Conservation (phyloP, 2,329 filamentous ascomycete genomes). For the Teratosphaeriaceae sp. region DNA sequence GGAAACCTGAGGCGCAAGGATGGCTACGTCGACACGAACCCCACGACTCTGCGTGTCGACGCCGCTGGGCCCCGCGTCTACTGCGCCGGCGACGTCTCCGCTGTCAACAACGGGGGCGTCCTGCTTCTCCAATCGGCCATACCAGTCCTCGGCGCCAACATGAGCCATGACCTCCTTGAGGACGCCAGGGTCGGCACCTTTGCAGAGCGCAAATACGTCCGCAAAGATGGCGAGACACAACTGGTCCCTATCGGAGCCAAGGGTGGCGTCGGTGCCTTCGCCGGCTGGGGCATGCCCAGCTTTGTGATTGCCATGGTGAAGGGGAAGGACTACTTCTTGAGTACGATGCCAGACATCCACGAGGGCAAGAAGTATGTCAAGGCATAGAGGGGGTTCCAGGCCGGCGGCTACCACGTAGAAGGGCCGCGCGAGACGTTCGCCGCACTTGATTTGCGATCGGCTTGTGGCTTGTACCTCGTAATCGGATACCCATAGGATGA, state of each 20-base stretch:
- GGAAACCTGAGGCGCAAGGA: constrained; percentile 34
- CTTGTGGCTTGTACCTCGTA: no score
- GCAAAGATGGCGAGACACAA: constrained; percentile 27
- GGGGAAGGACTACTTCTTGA: constrained; percentile 30
- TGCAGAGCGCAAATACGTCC: constrained; percentile 22
- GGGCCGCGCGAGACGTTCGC: no score
- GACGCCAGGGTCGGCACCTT: constrained; percentile 20
- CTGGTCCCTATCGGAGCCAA: constrained; percentile 23
- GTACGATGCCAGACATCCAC: constrained; percentile 19
- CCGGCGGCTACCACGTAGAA: no score
- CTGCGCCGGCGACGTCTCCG: constrained; percentile 41
- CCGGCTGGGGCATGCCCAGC: constrained; percentile 27
- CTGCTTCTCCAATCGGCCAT: constrained; percentile 35
- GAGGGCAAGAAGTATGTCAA: constrained; percentile 25
- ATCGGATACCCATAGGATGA: no score
- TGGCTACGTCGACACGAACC: constrained; percentile 45
- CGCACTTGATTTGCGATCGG: no score
- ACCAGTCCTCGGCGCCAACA: constrained; percentile 37
- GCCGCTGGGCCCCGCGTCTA: constrained; percentile 41
- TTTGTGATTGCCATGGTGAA: constrained; percentile 30
- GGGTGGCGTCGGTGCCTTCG: constrained; percentile 32
- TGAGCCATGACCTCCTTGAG: constrained; percentile 41
- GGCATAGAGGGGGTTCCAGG: constrained; percentile 7
- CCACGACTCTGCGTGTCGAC: constrained; percentile 39
- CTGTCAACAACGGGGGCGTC: constrained; percentile 36